Evolutionary conservation across 176 grass and related monocot species (phyloP).

Genomic region (Alloteropsis semialata): DNA sequence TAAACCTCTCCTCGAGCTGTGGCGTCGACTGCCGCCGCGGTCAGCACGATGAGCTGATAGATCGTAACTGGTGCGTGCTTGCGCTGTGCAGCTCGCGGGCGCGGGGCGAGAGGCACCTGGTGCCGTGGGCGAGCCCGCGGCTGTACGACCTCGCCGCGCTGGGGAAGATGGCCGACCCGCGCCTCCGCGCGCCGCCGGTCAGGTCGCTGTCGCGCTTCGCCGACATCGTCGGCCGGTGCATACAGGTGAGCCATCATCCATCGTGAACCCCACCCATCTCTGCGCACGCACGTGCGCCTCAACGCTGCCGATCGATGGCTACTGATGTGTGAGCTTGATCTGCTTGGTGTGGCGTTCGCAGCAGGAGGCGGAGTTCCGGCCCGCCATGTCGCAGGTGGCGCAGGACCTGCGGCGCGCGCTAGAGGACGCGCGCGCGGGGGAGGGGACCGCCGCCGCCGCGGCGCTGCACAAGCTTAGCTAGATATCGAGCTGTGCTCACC

Average conservation of each 20-base stretch:
- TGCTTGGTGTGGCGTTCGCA: neutral
- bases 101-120: slow-evolving; percentile 43
- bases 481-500: neutral
- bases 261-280: neutral
- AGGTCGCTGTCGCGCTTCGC: slow-evolving; percentile 67
- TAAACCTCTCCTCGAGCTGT: neutral
- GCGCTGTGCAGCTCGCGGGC: neutral
- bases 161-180: slow-evolving; percentile 51
- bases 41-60: neutral
- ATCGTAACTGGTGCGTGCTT: neutral
- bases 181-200: slow-evolving; percentile 22
- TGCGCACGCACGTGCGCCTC: neutral
- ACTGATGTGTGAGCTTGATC: neutral
- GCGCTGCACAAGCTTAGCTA: neutral
- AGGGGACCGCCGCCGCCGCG: too few species aligned
- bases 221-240: slow-evolving; percentile 60
- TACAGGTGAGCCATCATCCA: slow-evolving; percentile 29
- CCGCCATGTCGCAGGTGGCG: slow-evolving; percentile 49
- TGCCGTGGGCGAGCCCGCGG: slow-evolving; percentile 47
- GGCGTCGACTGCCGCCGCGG: neutral
- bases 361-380: slow-evolving; percentile 55
- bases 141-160: slow-evolving; percentile 59
- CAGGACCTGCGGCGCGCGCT: slow-evolving; percentile 45
- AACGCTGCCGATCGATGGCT: neutral
- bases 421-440: neutral